These are phyloP conservation scores for Zygotorulaspora florentina DNA, from an alignment of 805 yeast genomes.

Conservation along the genomic window DNA sequence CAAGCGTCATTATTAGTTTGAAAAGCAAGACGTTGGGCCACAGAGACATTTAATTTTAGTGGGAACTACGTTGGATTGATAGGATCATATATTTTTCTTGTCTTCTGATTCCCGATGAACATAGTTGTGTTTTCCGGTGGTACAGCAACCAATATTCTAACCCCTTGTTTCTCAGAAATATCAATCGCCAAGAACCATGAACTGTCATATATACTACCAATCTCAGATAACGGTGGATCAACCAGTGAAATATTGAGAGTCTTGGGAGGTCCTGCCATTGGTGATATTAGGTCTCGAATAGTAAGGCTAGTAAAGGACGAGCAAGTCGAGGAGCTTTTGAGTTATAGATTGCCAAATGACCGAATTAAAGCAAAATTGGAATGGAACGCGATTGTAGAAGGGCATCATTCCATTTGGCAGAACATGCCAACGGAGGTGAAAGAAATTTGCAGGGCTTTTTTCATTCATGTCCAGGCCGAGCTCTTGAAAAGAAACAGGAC, in stretches of 20 bases:
- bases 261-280: slow-evolving; percentile 93
- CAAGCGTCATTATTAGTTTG: not conserved
- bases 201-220: slow-evolving; percentile 62
- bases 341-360: slow-evolving; percentile 31
- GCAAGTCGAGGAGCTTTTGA: slow-evolving; percentile 35
- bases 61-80: too few relatives aligned
- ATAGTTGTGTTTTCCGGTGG: slow-evolving; percentile 66
- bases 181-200: slow-evolving; percentile 27
- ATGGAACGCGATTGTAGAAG: slow-evolving; percentile 79
- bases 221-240: slow-evolving; percentile 92
- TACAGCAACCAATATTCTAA: slow-evolving; percentile 79
- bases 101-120: slow-evolving; percentile 17
- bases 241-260: slow-evolving; percentile 83
- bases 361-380: slow-evolving; percentile 52
- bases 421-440: slow-evolving; percentile 54
- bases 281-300: slow-evolving; percentile 81
- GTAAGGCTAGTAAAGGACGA: slow-evolving; percentile 65
- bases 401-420: slow-evolving; percentile 67
- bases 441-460: slow-evolving; percentile 71
- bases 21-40: not conserved
- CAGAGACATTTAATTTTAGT: too few relatives aligned
- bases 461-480: slow-evolving; percentile 76
- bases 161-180: slow-evolving; percentile 51
- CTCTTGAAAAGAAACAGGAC: slow-evolving; percentile 57
- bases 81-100: too few relatives aligned